Percentiles rank a stretch among this genome's conserved stretches.
phyloP scores from a whole-genome alignment of 768 basidiomycete species.

The Neoboletus magnificus region DNA sequence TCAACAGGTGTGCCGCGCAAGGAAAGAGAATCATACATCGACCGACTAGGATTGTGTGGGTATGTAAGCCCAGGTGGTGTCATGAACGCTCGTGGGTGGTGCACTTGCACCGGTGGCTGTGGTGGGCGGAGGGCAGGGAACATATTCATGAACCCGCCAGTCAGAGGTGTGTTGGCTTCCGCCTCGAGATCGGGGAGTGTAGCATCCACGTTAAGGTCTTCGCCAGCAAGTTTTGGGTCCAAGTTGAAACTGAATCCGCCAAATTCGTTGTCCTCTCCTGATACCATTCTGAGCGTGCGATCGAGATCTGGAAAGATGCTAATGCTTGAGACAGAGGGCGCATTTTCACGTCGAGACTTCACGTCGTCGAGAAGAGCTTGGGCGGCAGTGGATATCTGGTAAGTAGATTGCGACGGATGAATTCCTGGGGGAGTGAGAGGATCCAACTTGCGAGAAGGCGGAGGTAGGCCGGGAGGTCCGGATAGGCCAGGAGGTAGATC shows the following conservation, averaged over 20 bases:
- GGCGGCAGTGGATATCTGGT: constrained; percentile 85
- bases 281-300: constrained; percentile 72
- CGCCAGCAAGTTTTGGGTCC: constrained; percentile 68
- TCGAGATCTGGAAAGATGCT: constrained; percentile 90
- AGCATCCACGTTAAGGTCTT: constrained; percentile 38
- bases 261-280: constrained; percentile 55
- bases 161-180: constrained; percentile 52
- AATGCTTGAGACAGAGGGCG: constrained; percentile 36
- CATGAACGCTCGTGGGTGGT: constrained; percentile 35
- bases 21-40: constrained; percentile 54
- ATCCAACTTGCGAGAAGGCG: constrained; percentile 47
- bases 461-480: constrained; percentile 48
- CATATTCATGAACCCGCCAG: constrained; percentile 63
- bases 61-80: constrained; percentile 55
- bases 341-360: constrained; percentile 65
- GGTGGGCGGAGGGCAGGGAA: constrained; percentile 59
- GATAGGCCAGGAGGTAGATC: constrained; percentile 60
- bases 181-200: constrained; percentile 47
- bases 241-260: constrained; percentile 84
- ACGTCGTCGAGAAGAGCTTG: constrained; percentile 84
- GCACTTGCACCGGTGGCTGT: constrained; percentile 18
- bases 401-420: constrained; percentile 49
- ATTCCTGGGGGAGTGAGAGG: constrained; percentile 43
- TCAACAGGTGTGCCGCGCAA: constrained; percentile 42
- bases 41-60: constrained; percentile 43